Evolutionary conservation across 2,329 filamentous ascomycete species (phyloP), one percentile per base, ranked within the genome.

Genomic region (Huntiella bhutanensis): DNA sequence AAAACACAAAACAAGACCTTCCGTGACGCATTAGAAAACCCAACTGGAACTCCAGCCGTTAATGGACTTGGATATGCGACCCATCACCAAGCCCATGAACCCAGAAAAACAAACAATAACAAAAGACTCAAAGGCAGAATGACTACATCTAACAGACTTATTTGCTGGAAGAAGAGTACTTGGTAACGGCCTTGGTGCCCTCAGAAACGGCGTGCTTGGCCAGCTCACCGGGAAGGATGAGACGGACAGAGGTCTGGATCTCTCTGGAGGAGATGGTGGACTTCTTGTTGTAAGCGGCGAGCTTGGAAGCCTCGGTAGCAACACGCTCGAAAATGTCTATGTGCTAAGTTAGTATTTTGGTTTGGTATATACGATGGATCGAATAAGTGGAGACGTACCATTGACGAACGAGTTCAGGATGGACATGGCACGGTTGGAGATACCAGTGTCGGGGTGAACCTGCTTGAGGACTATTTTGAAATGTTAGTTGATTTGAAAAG

Each of bases 201-300:
- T 98, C 91, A 58, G 91, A 98, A 42, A 98, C 91, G 57, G 91
- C 91, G 70, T 98, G 91, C 82, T 98, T 98, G 66, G 91, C 91
- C 58, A 98, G 77, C 72, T 98, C 91, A 71, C 91, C 91, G 41
- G 91, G 91, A 46, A 98, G 82, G 69, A 98, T 98, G 52, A 98
- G 79, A 56, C 91, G 82, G 58, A 98, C 91, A 57, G 74, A 95
- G 58, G 91, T 98, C 77, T 98, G 91, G 63, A 98, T 98, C 72
- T 98, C 91, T 62, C 91, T 82, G 56, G 91, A 96, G 46, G 88
- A 96, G 70, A 98, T 98, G 64, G 91, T 98, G 44, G 88, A 96
- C 77, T 98, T 98, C 82, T 96, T 98, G 82, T 98, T 98, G 77
- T 98, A 98, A 54, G 91, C 91, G 57, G 91, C 91, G 52, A 98